Evolutionary conservation across 257 asterid genomes (phyloP).

Genomic region (Solanum lycopersicoides): DNA sequence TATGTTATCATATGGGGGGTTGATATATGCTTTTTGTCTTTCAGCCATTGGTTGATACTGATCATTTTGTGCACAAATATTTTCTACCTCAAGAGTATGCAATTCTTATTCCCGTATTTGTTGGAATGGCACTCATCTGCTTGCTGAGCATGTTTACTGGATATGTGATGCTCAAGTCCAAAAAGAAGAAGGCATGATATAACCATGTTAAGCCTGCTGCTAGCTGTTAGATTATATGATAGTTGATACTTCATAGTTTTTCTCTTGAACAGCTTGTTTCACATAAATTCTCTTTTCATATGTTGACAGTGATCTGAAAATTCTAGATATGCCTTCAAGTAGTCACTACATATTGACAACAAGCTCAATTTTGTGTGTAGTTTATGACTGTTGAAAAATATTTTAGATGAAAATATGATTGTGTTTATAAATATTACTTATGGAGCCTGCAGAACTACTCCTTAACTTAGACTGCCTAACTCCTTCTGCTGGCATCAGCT

Average conservation of each 20-base stretch:
- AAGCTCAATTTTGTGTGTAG: background rate
- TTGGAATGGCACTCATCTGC: conserved; percentile 53
- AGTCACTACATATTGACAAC: background rate
- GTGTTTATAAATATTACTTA: background rate
- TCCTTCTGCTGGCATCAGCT: background rate
- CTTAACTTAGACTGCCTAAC: background rate
- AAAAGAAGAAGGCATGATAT: conserved; percentile 50
- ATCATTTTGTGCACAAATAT: conserved; percentile 88
- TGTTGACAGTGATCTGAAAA: background rate
- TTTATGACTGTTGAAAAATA: background rate
- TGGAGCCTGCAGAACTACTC: background rate
- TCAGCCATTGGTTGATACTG: conserved; percentile 90
- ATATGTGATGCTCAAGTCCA: conserved; percentile 77
- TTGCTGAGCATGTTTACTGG: conserved; percentile 69
- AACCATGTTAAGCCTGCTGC: background rate
- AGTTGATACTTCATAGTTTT: background rate
- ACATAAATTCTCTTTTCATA: background rate
- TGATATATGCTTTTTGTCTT: background rate
- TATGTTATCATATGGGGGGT: background rate
- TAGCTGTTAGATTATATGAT: background rate
- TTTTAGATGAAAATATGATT: background rate
- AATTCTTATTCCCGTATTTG: conserved; percentile 50
- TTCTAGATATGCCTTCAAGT: background rate
- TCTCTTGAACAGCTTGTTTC: background rate
- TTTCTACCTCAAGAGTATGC: conserved; percentile 89